A percentile compares a stretch with the other conserved stretches of the same genome.
Conservation (phyloP, 257 asterid species). For the Capsicum baccatum region DNA sequence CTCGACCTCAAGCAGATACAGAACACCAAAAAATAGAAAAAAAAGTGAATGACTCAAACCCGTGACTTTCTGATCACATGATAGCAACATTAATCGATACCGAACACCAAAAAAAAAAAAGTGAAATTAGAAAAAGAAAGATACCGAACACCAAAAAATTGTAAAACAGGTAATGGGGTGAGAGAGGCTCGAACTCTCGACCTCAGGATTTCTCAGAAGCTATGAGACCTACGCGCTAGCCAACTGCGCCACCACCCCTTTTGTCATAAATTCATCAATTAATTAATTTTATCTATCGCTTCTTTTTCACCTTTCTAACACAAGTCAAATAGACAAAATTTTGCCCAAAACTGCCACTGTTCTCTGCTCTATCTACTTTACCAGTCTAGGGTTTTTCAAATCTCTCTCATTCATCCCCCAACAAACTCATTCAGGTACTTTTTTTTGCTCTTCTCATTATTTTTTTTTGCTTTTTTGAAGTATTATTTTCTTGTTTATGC, state of each 20-base stretch:
- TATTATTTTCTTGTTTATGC: background rate
- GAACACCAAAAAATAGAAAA: no score
- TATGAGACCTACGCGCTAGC: constrained; percentile 99
- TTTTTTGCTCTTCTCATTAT: background rate
- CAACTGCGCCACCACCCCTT: constrained; percentile 97
- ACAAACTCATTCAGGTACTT: constrained; percentile 2
- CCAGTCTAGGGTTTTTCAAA: constrained; percentile 25
- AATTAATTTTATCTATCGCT: accelerated
- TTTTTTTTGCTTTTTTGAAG: background rate
- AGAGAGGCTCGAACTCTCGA: constrained; percentile 97
- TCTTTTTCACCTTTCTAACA: background rate
- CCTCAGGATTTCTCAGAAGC: constrained; percentile 82
- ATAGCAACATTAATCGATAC: no score
- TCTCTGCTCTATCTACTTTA: background rate
- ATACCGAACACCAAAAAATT: no score
- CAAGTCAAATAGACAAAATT: background rate
- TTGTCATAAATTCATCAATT: accelerated
- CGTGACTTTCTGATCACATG: no score
- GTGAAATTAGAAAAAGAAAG: no score
- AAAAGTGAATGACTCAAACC: no score
- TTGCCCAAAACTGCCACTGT: background rate
- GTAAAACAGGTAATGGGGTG: constrained; percentile 46
- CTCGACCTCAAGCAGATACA: no score
- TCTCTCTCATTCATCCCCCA: background rate
- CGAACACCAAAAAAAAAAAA: no score